Percentiles rank a stretch among this genome's conserved stretches.
Conservation (phyloP, 2,329 filamentous ascomycete genomes). For the Aschersonia sp. region DNA sequence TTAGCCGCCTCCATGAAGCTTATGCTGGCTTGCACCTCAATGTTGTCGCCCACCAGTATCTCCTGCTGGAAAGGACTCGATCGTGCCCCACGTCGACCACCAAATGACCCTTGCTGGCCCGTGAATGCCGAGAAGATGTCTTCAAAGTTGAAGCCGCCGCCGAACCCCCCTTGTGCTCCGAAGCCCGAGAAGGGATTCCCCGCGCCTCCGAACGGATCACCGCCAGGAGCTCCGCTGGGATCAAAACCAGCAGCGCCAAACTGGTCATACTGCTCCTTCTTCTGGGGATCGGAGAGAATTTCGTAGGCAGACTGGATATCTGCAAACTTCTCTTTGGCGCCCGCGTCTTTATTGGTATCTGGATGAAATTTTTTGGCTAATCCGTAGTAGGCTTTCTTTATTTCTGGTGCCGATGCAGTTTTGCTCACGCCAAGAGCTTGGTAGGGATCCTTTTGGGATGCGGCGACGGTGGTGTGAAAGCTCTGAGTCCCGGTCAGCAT, state of each 20-base stretch:
- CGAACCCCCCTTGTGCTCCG: conserved; percentile 48
- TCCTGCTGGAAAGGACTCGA: conserved; percentile 58
- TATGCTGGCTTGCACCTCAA: conserved; percentile 86
- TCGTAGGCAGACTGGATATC: conserved; percentile 94
- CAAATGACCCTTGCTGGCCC: conserved; percentile 39
- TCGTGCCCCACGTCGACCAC: conserved; percentile 35
- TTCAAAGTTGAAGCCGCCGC: conserved; percentile 84
- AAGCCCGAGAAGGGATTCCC: conserved; percentile 47
- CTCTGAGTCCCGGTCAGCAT: conserved; percentile 17
- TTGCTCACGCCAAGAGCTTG: conserved; percentile 73
- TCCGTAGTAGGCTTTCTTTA: conserved; percentile 98
- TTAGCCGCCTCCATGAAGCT: conserved; percentile 95
- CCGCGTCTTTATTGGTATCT: conserved; percentile 90
- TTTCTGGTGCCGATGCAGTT: conserved; percentile 67
- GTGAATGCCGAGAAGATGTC: conserved; percentile 86
- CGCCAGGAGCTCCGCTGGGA: conserved; percentile 50
- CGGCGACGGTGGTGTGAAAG: conserved; percentile 46
- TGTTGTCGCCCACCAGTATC: conserved; percentile 84
- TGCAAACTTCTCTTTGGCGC: conserved; percentile 87
- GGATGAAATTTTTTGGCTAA: conserved; percentile 96
- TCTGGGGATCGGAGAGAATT: conserved; percentile 80
- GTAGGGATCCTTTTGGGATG: conserved; percentile 67
- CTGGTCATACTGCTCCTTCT: conserved; percentile 82
- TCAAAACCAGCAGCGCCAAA: conserved; percentile 84
- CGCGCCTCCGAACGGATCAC: conserved; percentile 47